Evolutionary conservation across 352 stramenopile genomes (phyloP), one percentile per base, ranked within the genome.

Genomic region (Aphanomyces astaci): DNA sequence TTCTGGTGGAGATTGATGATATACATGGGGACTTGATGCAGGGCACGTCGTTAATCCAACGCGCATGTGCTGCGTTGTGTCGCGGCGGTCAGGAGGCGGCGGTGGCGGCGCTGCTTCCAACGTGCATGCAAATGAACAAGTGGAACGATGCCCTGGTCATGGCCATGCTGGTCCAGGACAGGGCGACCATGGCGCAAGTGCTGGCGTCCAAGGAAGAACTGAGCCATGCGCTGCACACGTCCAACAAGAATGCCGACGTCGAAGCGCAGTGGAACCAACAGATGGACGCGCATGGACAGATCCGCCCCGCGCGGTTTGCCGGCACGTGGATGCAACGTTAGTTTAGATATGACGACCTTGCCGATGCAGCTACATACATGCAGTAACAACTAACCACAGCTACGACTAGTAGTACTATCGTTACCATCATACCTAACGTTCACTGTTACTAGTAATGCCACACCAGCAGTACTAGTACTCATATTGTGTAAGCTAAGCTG

Each of bases 31-130:
- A n/a, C n/a, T n/a, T n/a, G n/a, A n/a, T n/a, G n/a, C 28, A 92
- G 84, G 84, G 84, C 0, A 65, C 76, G 0, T 89, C 84, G 17
- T 59, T 85, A 0, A 80, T 89, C 27, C 84, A 92, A 52, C 78
- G 76, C 0, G 77, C 71, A 4, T 89, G 78, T 32, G 76, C 78
- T 3, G 69, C 73, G 22, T 60, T 92, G 3, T 52, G 74, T 55
- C 78, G 79, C n/a, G 72, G 66, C 0, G 72, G 71, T 31, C 75
- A 74, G 30, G 49, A 71, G 0, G 17, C 71, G 5, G 19, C 39
- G 3, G 73, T 88, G 0, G 67, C 73, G 2, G 54, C 53, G 4
- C 45, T 84, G 0, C 73, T 74, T 27, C 40, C 63, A 5, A 54
- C 31, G 4, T 63, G 78, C 19, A 27, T 82, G 7, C 30, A 55